These are phyloP conservation scores for Dichotomopilus funicola DNA, from an alignment of 2,329 filamentous ascomycete species.

Conservation along the genomic window DNA sequence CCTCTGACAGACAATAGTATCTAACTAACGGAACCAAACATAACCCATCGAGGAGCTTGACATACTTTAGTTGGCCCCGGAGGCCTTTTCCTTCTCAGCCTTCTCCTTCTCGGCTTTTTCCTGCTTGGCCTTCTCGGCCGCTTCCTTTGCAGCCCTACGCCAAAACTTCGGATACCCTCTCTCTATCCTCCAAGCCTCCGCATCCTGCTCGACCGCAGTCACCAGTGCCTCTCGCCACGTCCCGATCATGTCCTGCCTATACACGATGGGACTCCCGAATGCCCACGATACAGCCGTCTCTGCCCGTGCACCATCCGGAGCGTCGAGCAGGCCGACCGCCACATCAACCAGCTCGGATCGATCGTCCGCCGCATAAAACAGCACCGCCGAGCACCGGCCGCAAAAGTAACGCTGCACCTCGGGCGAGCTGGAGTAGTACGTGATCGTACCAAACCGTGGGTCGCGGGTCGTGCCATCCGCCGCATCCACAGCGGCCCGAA, in stretches of 20 bases:
- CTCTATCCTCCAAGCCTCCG: constrained; percentile 31
- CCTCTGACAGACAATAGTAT: no score
- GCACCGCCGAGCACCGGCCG: constrained; percentile 38
- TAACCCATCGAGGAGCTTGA: no score
- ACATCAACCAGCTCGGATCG: constrained; percentile 37
- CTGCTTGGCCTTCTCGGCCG: background rate
- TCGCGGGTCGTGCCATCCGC: constrained; percentile 24
- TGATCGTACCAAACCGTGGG: constrained; percentile 36
- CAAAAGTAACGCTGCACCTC: constrained; percentile 45
- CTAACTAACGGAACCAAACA: no score
- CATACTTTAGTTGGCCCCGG: no score
- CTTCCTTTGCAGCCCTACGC: constrained; percentile 22
- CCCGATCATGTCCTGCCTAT: constrained; percentile 31
- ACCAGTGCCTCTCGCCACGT: constrained; percentile 37
- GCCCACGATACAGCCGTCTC: constrained; percentile 40
- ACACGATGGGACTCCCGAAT: constrained; percentile 30
- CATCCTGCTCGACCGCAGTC: constrained; percentile 27
- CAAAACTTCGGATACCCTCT: constrained; percentile 31
- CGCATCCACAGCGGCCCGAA: constrained; percentile 31
- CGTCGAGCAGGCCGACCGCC: constrained; percentile 38
- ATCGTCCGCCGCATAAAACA: constrained; percentile 39
- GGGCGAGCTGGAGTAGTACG: constrained; percentile 37
- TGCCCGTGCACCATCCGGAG: constrained; percentile 39
- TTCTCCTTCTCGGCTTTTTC: background rate
- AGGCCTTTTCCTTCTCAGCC: background rate